Conservation (phyloP, 2,329 filamentous ascomycete species). For the Penicillium psychrosexuale region DNA sequence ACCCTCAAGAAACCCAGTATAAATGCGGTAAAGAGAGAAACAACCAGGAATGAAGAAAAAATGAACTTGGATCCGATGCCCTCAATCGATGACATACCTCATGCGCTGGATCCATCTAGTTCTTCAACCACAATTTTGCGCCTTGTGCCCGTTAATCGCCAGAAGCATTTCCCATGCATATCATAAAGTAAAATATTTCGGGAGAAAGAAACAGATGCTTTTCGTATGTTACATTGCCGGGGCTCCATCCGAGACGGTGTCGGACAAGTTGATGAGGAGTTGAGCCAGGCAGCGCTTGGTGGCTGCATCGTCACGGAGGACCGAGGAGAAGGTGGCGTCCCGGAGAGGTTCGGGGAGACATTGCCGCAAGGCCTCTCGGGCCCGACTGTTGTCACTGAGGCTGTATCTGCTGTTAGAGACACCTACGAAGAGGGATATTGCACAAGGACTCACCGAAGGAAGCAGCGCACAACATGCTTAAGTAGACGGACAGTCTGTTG, state of each 20-base stretch:
- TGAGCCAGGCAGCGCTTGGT: slow-evolving; percentile 98
- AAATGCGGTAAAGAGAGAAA: slow-evolving; percentile 18
- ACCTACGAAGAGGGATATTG: not conserved
- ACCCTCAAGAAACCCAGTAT: slow-evolving; percentile 21
- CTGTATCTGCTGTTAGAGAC: slow-evolving; percentile 45
- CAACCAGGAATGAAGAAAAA: slow-evolving; percentile 19
- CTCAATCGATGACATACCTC: slow-evolving; percentile 12
- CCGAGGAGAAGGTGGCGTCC: slow-evolving; percentile 93
- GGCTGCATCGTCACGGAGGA: slow-evolving; percentile 92
- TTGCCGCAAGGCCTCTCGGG: slow-evolving; percentile 89
- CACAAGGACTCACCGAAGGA: slow-evolving; percentile 68
- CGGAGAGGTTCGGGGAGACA: slow-evolving; percentile 98
- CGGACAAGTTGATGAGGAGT: slow-evolving; percentile 91
- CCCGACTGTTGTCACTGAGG: slow-evolving; percentile 91
- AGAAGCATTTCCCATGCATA: slow-evolving; percentile 42
- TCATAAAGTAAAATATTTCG: slow-evolving; percentile 39
- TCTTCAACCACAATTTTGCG: slow-evolving; percentile 33
- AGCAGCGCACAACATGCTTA: slow-evolving; percentile 97
- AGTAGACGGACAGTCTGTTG: slow-evolving; percentile 93
- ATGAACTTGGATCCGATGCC: slow-evolving; percentile 9
- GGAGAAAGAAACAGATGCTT: slow-evolving; percentile 33
- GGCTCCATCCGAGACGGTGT: slow-evolving; percentile 66
- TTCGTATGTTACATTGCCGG: slow-evolving; percentile 40
- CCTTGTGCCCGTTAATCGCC: slow-evolving; percentile 42
- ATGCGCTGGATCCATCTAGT: slow-evolving; percentile 14